Base-by-base conservation (phyloP, 768 basidiomycete genomes). In the Termitomyces bulborhizus region DNA sequence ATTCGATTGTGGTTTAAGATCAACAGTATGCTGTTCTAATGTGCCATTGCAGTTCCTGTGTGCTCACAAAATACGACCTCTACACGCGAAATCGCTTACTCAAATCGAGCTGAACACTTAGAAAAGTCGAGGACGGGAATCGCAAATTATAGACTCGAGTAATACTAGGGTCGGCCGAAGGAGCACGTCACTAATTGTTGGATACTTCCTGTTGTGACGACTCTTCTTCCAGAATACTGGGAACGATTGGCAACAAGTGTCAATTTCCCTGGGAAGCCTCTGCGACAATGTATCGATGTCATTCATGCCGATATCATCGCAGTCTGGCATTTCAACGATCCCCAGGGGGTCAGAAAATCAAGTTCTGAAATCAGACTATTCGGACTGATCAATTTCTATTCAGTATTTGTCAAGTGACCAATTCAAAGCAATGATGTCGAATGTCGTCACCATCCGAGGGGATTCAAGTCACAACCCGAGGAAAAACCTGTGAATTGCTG, bases 21-120 rank as follows among this genome's bases (percentile, higher is more conserved):
- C 1, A 21, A 45, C 53, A 46, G 21, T 21, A 34, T 34, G 11
- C 8, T 34, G 12, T 11, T 47, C 24, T 42, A 1, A 55, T 18
- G 34, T 16, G n/a, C 18, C 6, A 15, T 12, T 18, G 18, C 16
- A 71, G 68, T 69, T 1, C 70, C 71, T 18, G 54, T n/a, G 65
- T 72, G 1, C 71, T 72, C 58, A 72, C 70, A 9, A 66, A 72
- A 53, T 72, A 63, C 55, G 71, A 72, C 55, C 45, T 55, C 24
- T 29, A 18, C 31, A 6, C 51, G 26, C 13, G 46, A 42, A 44
- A 41, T 21, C 41, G 47, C 42, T 46, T 46, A 31, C 47, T 60
- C 34, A 49, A 27, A 34, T 21, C 43, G n/a, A 45, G 53, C 39
- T 21, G 53, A 54, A 6, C 47, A 48, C n/a, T 26, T 43, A 47